Base-by-base conservation (phyloP, 2,329 filamentous ascomycete genomes). In the Diaporthe vaccinii region DNA sequence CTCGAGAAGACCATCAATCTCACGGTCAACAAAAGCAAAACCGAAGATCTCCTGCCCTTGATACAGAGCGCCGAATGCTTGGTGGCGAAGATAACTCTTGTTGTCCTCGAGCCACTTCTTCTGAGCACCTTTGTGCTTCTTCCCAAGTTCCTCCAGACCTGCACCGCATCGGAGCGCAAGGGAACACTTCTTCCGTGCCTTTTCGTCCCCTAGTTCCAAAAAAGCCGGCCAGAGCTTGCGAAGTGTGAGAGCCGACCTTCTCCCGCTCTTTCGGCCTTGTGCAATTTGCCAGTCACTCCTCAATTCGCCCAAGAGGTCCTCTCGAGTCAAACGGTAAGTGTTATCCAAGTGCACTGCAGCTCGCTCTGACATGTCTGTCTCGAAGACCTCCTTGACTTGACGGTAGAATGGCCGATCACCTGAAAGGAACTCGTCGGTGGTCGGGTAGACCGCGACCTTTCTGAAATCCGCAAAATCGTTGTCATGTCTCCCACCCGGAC, bases 221-320 rank as follows among this genome's bases (percentile, higher is more conserved):
- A 80, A 83, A 1, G 78, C 71, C 1, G 89, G 79, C 1, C 70
- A 51, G 4, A 92, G 78, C 0, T 83, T 75, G 0, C 82, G 75
- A 0, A 93, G 77, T 0, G 85, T 80, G 7, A 84, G 74, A 1
- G 83, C 78, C 74, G 75, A 80, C 51, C 85, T 82, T 28, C 84
- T 79, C 20, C 86, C 87, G 76, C 84, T 86, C 77, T 88, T 91
- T n/a, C 83, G 83, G 0, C 87, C 87, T 15, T 81, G 84, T 0
- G 88, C 85, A 6, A 87, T 83, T 39, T 90, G 86, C 0, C 93
- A 81, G 65, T 93, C 92, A 12, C 91, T 89, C 1, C 91, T 87
- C 3, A 95, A 84, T 76, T 93, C 92, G 0, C 86, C 89, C 0
- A 95, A 82, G 87, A 95, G 92, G 76, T 95, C 93, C 78, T 95